phyloP scores from a whole-genome alignment of 306 rosid species.

The Ammopiptanthus mongolicus region DNA sequence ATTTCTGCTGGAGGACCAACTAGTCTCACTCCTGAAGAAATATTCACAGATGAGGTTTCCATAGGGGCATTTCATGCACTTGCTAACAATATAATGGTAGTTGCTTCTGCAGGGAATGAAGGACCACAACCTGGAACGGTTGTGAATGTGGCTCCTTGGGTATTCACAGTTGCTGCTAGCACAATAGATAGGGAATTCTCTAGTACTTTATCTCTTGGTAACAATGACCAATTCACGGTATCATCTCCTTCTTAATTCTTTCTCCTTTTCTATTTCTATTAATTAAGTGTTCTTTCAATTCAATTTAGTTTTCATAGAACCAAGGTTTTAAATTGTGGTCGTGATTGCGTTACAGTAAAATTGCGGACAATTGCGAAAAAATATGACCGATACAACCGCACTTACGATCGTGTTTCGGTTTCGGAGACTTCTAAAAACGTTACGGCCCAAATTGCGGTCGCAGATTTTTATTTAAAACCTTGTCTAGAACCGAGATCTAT shows the following conservation, averaged over 20 bases:
- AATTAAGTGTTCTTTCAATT: background rate
- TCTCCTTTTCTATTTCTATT: background rate
- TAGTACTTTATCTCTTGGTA: slow-evolving; percentile 32
- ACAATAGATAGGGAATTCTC: slow-evolving; percentile 39
- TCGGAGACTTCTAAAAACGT: too few relatives aligned
- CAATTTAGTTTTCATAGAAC: too few relatives aligned
- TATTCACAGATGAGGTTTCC: slow-evolving; percentile 25
- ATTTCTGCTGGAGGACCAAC: slow-evolving; percentile 40
- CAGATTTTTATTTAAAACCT: too few relatives aligned
- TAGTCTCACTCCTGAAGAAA: background rate
- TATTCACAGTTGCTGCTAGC: slow-evolving; percentile 59
- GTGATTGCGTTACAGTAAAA: too few relatives aligned
- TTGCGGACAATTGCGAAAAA: too few relatives aligned
- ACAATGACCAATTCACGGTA: slow-evolving; percentile 12
- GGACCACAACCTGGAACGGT: slow-evolving; percentile 39
- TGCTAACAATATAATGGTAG: slow-evolving; percentile 26
- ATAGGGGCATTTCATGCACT: slow-evolving; percentile 59
- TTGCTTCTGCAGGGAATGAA: slow-evolving; percentile 48
- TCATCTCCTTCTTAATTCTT: background rate
- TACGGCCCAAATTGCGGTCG: too few relatives aligned
- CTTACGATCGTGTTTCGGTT: too few relatives aligned
- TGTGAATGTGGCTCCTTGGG: slow-evolving; percentile 44
- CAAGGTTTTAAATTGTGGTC: too few relatives aligned
- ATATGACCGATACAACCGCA: too few relatives aligned
- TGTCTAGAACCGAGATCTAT: too few relatives aligned